phyloP scores from a whole-genome alignment of 768 basidiomycete species.

The Trametes gibbosa region DNA sequence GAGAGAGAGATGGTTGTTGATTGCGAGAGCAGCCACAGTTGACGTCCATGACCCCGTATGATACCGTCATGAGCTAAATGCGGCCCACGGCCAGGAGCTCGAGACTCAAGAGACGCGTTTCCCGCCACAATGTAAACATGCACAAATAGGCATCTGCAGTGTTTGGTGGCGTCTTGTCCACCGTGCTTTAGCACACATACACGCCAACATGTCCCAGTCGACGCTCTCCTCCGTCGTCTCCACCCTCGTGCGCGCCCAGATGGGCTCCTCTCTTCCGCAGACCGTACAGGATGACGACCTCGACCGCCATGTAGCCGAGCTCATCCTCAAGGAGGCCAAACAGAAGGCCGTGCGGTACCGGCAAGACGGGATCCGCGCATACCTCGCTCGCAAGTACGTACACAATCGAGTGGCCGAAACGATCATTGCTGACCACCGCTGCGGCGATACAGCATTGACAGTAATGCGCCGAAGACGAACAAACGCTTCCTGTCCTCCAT shows the following conservation, averaged over 20 bases:
- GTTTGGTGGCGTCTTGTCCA: neutral
- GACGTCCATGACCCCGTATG: neutral
- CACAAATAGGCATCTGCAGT: slow-evolving; percentile 2
- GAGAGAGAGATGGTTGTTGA: neutral
- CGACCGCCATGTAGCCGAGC: slow-evolving; percentile 87
- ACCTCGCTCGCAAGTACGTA: slow-evolving; percentile 45
- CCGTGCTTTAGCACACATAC: neutral
- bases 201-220: slow-evolving; percentile 40
- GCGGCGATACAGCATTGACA: slow-evolving; percentile 50
- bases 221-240: slow-evolving; percentile 86
- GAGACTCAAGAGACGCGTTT: no score
- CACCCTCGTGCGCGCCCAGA: slow-evolving; percentile 71
- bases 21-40: neutral
- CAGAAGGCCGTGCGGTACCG: slow-evolving; percentile 81
- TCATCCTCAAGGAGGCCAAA: slow-evolving; percentile 91
- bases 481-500: slow-evolving; percentile 83
- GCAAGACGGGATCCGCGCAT: slow-evolving; percentile 76
- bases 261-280: slow-evolving; percentile 61
- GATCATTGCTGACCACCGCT: neutral
- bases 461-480: slow-evolving; percentile 74
- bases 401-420: no score
- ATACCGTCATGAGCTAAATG: neutral
- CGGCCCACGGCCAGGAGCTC: neutral
- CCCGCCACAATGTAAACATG: slow-evolving; percentile 7
- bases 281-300: slow-evolving; percentile 79